Evolutionary conservation across 192 early-diverging fungal species (phyloP).

Genomic region (Coemansia sp.): DNA sequence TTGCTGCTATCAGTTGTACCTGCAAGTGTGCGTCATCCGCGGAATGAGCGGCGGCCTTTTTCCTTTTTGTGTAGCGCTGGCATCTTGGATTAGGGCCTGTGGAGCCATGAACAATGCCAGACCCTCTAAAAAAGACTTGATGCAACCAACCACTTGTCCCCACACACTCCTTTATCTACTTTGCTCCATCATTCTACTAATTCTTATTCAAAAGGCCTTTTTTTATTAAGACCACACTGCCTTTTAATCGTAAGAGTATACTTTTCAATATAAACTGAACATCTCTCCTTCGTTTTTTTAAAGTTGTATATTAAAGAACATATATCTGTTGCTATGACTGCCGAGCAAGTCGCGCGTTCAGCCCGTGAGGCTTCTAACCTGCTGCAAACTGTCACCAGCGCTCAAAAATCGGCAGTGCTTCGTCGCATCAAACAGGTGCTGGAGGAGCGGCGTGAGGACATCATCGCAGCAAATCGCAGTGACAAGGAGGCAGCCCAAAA

Average conservation of each 20-base stretch:
- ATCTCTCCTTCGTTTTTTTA: too few species aligned
- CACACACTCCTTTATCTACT: too few species aligned
- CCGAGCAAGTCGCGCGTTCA: constrained; percentile 42
- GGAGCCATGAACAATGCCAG: too few species aligned
- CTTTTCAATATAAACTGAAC: too few species aligned
- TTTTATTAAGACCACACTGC: background rate
- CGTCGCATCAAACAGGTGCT: constrained; percentile 68
- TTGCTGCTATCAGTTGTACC: background rate
- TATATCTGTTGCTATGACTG: constrained; percentile 13
- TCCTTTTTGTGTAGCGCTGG: too few species aligned
- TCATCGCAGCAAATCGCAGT: constrained; percentile 73
- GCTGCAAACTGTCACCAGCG: constrained; percentile 66
- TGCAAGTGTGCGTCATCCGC: background rate
- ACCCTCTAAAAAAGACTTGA: too few species aligned
- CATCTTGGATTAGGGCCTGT: too few species aligned
- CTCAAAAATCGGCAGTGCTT: constrained; percentile 79
- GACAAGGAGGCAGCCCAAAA: constrained; percentile 71
- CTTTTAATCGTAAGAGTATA: background rate
- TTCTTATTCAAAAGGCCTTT: background rate
- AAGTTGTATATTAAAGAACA: too few species aligned
- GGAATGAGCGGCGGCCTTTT: background rate
- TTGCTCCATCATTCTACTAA: too few species aligned
- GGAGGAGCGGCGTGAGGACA: constrained; percentile 59
- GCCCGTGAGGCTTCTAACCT: constrained; percentile 73
- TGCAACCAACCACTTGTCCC: too few species aligned